phyloP scores from a whole-genome alignment of 1,284 basidiomycete genomes.

The Flammula alnicola region DNA sequence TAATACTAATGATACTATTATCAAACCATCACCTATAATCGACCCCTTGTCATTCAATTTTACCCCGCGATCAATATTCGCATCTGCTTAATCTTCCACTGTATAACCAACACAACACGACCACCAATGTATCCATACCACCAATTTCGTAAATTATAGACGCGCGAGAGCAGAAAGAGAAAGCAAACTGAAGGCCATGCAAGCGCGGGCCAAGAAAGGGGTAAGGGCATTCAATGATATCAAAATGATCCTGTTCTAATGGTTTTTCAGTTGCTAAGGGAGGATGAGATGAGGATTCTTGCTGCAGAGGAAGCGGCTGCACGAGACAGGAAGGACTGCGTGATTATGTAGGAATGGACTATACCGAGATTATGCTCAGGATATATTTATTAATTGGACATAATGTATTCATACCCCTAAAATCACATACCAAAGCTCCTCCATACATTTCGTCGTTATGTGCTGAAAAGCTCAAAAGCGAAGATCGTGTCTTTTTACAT shows the following conservation, averaged over 20 bases:
- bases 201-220: slow-evolving; percentile 71
- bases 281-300: slow-evolving; percentile 65
- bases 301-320: slow-evolving; percentile 51
- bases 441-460: too few relatives aligned
- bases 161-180: slow-evolving; percentile 74
- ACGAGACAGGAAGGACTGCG: slow-evolving; percentile 55
- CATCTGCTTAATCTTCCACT: slow-evolving; percentile 51
- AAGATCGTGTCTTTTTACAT: too few relatives aligned
- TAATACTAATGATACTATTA: slow-evolving; percentile 25
- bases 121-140: slow-evolving; percentile 27
- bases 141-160: slow-evolving; percentile 40
- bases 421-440: too few relatives aligned
- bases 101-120: slow-evolving; percentile 22
- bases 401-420: too few relatives aligned
- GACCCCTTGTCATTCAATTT: slow-evolving; percentile 49
- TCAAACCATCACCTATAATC: slow-evolving; percentile 37
- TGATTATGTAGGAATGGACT: slow-evolving; percentile 72
- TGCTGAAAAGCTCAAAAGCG: too few relatives aligned
- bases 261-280: slow-evolving; percentile 50
- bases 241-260: slow-evolving; percentile 12
- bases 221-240: slow-evolving; percentile 40
- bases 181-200: slow-evolving; percentile 67
- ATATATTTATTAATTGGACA: too few relatives aligned
- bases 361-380: too few relatives aligned
- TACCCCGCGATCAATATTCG: slow-evolving; percentile 67